Base-by-base conservation (phyloP, 495 filamentous ascomycete genomes). In the Penicillium lagena region DNA sequence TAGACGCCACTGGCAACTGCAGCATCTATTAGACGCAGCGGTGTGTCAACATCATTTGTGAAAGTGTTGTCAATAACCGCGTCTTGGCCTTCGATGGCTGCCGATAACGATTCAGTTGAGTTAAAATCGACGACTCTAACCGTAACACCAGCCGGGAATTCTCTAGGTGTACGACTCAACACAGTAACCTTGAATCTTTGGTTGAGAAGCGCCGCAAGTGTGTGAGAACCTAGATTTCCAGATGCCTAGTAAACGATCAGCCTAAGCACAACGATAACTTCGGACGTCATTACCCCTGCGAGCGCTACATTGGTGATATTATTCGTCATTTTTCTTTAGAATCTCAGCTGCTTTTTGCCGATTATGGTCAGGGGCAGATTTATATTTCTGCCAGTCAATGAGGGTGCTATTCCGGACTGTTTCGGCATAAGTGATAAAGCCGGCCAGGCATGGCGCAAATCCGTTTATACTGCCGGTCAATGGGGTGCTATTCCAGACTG, bases 51-150 rank as follows among this genome's bases (percentile, higher is more conserved):
- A 9, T 54, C 55, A 4, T 37, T 41, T 14, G 50, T 45, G 29
- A 40, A 58, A 36, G 51, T 58, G 27, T 41, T 46, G 41, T 58
- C 55, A 15, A 58, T 54, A 2, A 58, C 55, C 29, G 54, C 54
- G 30, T 58, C 51, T 17, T 58, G 51, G 11, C 45, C 50, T 3
- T 12, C 39, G 1, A 58, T 9, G 11, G 55, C 51, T 34, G 55
- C 45, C 41, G 47, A 43, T n/a, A 58, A 27, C 7, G 47, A 48
- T n/a, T 49, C 42, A n/a, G 45, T 29, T 13, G 55, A 58, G 5
- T 29, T 34, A 28, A 54, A 58, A 42, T 58, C 47, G 15, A 58
- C 55, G 11, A 49, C 35, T 42, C 51, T 45, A 8, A 57, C 35
- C 9, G 11, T 13, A 40, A 38, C 47, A 14, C 27, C 50, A 22